These are phyloP conservation scores for Beauveria scarabaeidicola DNA, from an alignment of 2,329 filamentous ascomycete species.

Conservation along the genomic window DNA sequence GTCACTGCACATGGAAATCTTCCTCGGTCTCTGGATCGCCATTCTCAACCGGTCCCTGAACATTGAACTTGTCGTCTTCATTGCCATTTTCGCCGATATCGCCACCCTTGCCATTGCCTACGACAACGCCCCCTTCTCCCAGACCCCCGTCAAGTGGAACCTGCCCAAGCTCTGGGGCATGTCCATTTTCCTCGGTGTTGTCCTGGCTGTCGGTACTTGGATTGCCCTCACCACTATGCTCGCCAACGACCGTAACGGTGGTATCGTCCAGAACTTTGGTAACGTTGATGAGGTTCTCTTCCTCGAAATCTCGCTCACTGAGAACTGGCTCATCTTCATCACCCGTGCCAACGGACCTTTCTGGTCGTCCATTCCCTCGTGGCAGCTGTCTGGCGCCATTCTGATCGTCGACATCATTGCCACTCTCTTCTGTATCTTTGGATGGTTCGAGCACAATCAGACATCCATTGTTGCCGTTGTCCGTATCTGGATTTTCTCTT, in stretches of 20 bases:
- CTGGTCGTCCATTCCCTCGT: constrained; percentile 83
- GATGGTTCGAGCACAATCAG: constrained; percentile 61
- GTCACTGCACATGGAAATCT: constrained; percentile 85
- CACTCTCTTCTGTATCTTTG: constrained; percentile 78
- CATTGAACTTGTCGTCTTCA: constrained; percentile 83
- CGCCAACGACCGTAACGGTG: constrained; percentile 58
- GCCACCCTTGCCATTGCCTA: constrained; percentile 89
- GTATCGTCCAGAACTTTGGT: constrained; percentile 87
- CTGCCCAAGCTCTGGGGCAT: constrained; percentile 90
- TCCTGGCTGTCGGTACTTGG: constrained; percentile 79
- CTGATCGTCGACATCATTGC: constrained; percentile 74
- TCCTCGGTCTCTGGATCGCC: constrained; percentile 84
- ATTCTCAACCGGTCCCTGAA: constrained; percentile 79
- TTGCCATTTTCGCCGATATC: constrained; percentile 90
- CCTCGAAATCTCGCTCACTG: constrained; percentile 80
- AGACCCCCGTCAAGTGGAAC: constrained; percentile 89
- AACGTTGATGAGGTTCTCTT: constrained; percentile 75
- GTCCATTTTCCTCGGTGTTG: constrained; percentile 72
- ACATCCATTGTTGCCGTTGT: constrained; percentile 78
- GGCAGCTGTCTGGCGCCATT: constrained; percentile 73
- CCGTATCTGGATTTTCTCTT: constrained; percentile 85
- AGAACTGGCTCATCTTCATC: constrained; percentile 97
- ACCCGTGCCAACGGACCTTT: constrained; percentile 88
- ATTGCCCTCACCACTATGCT: constrained; percentile 82
- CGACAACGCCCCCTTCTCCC: constrained; percentile 83